Percentiles rank a stretch among this genome's conserved stretches.
Conservation (phyloP, 352 stramenopile genomes). For the Phytopythium litorale region DNA sequence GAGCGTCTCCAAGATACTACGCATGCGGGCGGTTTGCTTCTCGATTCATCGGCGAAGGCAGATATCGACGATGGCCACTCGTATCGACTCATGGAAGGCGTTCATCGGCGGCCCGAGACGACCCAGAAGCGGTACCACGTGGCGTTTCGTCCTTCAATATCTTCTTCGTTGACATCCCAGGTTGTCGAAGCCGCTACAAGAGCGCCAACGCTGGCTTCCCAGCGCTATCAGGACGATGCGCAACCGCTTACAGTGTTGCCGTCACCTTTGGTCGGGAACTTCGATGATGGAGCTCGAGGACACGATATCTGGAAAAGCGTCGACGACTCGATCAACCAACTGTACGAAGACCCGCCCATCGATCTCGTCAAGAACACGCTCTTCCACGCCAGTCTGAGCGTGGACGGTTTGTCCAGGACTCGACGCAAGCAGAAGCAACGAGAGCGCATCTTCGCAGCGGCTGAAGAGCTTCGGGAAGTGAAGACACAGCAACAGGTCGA, state of each 20-base stretch:
- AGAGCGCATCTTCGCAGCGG: constrained; percentile 37
- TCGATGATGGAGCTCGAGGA: background rate
- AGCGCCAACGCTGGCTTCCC: background rate
- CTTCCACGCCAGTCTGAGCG: constrained; percentile 17
- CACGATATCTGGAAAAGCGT: constrained; percentile 12
- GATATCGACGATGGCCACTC: background rate
- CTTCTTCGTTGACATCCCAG: background rate
- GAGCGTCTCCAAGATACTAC: background rate
- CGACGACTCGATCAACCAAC: constrained; percentile 49
- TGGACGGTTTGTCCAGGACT: background rate
- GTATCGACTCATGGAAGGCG: background rate
- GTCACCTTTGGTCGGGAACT: background rate
- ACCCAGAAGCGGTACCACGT: background rate
- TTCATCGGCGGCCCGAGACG: background rate
- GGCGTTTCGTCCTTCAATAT: background rate
- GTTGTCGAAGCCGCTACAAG: background rate
- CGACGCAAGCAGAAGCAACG: constrained; percentile 13
- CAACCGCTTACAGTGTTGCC: background rate
- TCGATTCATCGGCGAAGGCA: background rate
- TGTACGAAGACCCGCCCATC: constrained; percentile 52
- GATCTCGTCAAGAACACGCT: constrained; percentile 45
- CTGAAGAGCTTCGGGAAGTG: constrained; percentile 34
- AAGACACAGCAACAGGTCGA: constrained; percentile 17
- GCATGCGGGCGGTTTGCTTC: background rate
- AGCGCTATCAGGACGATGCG: background rate